These are phyloP conservation scores for Clavaria fumosa DNA, from an alignment of 768 basidiomycete species.

Conservation along the genomic window DNA sequence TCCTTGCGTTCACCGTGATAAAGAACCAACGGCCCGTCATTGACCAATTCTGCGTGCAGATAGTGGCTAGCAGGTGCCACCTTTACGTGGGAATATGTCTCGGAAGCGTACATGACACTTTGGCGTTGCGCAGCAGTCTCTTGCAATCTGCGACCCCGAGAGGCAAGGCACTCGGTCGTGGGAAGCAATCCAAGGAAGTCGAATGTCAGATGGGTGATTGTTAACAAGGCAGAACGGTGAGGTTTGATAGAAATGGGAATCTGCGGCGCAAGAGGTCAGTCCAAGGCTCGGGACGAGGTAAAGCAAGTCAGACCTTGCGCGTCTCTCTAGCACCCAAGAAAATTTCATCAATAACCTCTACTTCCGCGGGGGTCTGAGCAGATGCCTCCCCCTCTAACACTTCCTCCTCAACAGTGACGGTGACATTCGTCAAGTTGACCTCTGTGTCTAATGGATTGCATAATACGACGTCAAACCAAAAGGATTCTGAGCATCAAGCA, in stretches of 20 bases:
- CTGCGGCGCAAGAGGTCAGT: constrained; percentile 17
- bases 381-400: constrained; percentile 18
- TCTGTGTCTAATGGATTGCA: constrained; percentile 64
- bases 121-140: constrained; percentile 59
- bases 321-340: constrained; percentile 46
- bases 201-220: constrained; percentile 43
- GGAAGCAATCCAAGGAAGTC: constrained; percentile 64
- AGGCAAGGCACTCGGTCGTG: constrained; percentile 45
- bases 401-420: constrained; percentile 34
- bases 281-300: not conserved
- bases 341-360: constrained; percentile 49
- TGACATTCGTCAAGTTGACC: constrained; percentile 48
- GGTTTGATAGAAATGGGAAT: constrained; percentile 50
- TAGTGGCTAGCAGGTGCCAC: constrained; percentile 54
- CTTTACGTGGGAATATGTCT: constrained; percentile 41
- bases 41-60: constrained; percentile 40
- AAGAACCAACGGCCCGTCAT: constrained; percentile 35
- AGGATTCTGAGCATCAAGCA: constrained; percentile 36
- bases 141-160: constrained; percentile 63
- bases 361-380: constrained; percentile 28
- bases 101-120: constrained; percentile 53
- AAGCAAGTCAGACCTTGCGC: constrained; percentile 31
- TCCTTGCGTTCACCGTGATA: constrained; percentile 53
- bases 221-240: constrained; percentile 33
- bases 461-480: constrained; percentile 61